phyloP scores from a whole-genome alignment of 495 filamentous ascomycete genomes.

The Trichoderma orchidacearum region DNA sequence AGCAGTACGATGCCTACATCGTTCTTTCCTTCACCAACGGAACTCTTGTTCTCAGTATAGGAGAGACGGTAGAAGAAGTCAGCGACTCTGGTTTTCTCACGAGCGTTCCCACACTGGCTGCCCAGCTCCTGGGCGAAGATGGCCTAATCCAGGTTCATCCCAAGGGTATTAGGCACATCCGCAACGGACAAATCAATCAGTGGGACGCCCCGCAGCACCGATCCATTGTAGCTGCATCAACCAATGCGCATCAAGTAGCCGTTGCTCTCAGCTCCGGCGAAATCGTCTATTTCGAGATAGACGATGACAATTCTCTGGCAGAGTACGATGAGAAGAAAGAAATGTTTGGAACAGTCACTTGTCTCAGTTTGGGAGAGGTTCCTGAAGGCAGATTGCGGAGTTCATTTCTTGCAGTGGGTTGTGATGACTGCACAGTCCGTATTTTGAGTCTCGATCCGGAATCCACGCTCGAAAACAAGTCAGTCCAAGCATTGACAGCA shows the following conservation, averaged over 20 bases:
- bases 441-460: constrained; percentile 85
- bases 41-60: constrained; percentile 79
- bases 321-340: constrained; percentile 93
- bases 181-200: constrained; percentile 73
- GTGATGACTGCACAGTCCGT: constrained; percentile 89
- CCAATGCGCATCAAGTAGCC: constrained; percentile 86
- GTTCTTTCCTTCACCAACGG: constrained; percentile 56
- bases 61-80: constrained; percentile 92
- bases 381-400: constrained; percentile 77
- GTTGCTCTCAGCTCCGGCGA: constrained; percentile 90
- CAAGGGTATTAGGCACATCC: constrained; percentile 84
- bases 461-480: constrained; percentile 78
- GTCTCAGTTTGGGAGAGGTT: constrained; percentile 83
- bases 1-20: constrained; percentile 74
- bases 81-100: constrained; percentile 84
- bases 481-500: constrained; percentile 83
- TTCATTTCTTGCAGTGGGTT: constrained; percentile 87
- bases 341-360: constrained; percentile 93
- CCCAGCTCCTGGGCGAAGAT: constrained; percentile 89
- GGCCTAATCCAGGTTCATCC: constrained; percentile 90
- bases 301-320: constrained; percentile 73
- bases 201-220: constrained; percentile 90
- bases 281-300: constrained; percentile 97
- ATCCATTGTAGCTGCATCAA: constrained; percentile 88
- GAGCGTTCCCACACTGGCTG: constrained; percentile 73